Base-by-base conservation (phyloP, 345 rosid genomes). In the Corymbia maculata region DNA sequence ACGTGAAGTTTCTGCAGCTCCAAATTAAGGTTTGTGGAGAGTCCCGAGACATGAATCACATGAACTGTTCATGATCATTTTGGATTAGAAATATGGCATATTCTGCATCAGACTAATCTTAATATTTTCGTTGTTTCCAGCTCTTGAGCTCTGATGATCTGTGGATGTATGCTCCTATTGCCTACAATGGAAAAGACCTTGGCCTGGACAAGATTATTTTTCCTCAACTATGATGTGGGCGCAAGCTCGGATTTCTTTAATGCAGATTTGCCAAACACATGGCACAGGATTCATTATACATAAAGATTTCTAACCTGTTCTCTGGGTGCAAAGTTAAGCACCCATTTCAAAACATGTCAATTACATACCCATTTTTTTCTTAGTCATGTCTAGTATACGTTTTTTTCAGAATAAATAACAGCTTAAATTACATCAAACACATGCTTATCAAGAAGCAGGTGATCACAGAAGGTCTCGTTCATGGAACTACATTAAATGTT, bases 161-260 rank as follows among this genome's bases (percentile, higher is more conserved):
- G 70, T 97, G 99, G 99, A 97, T 97, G 98, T 96, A 95, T 61
- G 99, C 98, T 66, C 99, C 99, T 50, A 89, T 97, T 30, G 98
- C 98, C 90, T 95, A 94, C 95, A 97, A 96, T 87, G 99, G 98
- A 50, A 84, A 95, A 4, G 99, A 96, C 87, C 91, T 94, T 90
- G 97, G 97, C 79, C 95, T 96, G 89, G 92, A 95, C 93, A 92
- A 90, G 89, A 95, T 94, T 91, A 89, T 95, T 88, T 92, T 95
- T 90, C 53, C 61, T 30, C 86, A 44, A 24, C 90, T 86, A 45
- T 86, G 42, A 75, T 50, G 55, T 51, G 9, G 17, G 28, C 16
- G 14, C 19, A 47, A 51, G 36, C 19, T n/a, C 24, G 45, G 86
- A 85, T 85, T 85, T 22, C 19, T 84, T 44, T 85, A 51, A 28